Evolutionary conservation across 1,284 basidiomycete species (phyloP).

Genomic region (Uromyces viciae-fabae): DNA sequence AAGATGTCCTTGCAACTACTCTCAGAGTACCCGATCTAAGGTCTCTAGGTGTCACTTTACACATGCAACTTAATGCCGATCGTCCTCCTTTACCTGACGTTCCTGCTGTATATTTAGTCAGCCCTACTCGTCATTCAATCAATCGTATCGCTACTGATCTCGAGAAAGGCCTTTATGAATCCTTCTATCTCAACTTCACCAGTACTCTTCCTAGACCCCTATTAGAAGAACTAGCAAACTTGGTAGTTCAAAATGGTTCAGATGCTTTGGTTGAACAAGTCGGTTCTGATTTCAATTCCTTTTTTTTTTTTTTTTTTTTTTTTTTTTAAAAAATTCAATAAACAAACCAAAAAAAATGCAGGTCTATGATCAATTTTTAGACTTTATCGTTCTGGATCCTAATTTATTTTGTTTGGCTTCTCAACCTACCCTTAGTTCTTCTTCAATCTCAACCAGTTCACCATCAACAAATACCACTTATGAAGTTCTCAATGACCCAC

Average conservation of each 20-base stretch:
- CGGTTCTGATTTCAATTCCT: constrained; percentile 47
- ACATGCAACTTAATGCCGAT: constrained; percentile 81
- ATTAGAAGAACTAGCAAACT: constrained; percentile 86
- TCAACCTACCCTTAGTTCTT: constrained; percentile 57
- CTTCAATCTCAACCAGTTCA: constrained; percentile 51
- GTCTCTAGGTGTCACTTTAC: constrained; percentile 77
- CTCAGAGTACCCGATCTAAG: constrained; percentile 92
- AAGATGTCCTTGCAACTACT: constrained; percentile 91
- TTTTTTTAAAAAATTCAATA: background rate
- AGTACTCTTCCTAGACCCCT: constrained; percentile 80
- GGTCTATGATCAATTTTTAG: constrained; percentile 92
- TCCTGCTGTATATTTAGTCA: constrained; percentile 94
- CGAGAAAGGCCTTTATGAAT: constrained; percentile 81
- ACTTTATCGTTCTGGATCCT: constrained; percentile 89
- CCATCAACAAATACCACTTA: constrained; percentile 62
- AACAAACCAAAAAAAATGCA: constrained; percentile 53
- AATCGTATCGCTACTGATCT: constrained; percentile 80
- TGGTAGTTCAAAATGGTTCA: constrained; percentile 78
- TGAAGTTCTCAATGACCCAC: constrained; percentile 84
- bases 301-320: background rate
- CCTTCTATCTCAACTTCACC: constrained; percentile 91
- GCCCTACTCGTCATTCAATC: constrained; percentile 81
- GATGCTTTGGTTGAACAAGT: constrained; percentile 78
- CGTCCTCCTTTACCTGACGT: constrained; percentile 90
- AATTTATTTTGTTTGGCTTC: constrained; percentile 84